Base-by-base conservation (phyloP, 140 eudicot species). In the Ambrosia hybrid region DNA sequence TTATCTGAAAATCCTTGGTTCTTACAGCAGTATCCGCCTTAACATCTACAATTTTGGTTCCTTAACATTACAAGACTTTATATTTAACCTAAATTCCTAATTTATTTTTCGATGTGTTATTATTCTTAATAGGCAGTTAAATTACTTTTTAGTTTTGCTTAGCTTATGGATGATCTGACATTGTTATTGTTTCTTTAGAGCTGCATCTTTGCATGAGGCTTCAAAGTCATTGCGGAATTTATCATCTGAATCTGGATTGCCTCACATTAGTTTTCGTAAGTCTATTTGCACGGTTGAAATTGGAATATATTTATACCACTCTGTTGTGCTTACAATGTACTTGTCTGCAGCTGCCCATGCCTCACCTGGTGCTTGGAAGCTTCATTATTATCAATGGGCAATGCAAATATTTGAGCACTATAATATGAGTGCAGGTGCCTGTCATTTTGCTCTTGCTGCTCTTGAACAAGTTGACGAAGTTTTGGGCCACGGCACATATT, bases 381-480 rank as follows among this genome's bases (percentile, higher is more conserved):
- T 95, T 78, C 90, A 86, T 21, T 95, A 95, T 78, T 95, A 91
- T 77, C 96, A 95, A 71, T 95, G 99, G 99, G 96, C 85, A 57
- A 95, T 95, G 99, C 99, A 95, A 84, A 68, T 91, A 61, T 91
- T 95, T 83, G 99, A 95, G 83, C 99, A 83, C 68, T 86, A 91
- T 75, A 85, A 82, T 75, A 65, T 91, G 84, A 88, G 95, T 77
- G 89, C 85, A 80, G 96, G 87, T 59, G 97, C 99, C 60, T 89
- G 95, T 73, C 90, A 84, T 17, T 95, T 88, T 86, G 96, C 99
- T 51, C 88, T 95, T 85, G 97, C 99, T 79, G 97, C 99, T 58
- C 99, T 95, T 69, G 99, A 95, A 83, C 99, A 95, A 79, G 97
- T 95, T 68, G 99, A 95, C 78, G 99, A 88, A 83, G 78, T 86